Percentiles rank a stretch among this genome's conserved stretches.
Conservation (phyloP, 208 protist genomes). For the Trypanosoma brucei region DNA sequence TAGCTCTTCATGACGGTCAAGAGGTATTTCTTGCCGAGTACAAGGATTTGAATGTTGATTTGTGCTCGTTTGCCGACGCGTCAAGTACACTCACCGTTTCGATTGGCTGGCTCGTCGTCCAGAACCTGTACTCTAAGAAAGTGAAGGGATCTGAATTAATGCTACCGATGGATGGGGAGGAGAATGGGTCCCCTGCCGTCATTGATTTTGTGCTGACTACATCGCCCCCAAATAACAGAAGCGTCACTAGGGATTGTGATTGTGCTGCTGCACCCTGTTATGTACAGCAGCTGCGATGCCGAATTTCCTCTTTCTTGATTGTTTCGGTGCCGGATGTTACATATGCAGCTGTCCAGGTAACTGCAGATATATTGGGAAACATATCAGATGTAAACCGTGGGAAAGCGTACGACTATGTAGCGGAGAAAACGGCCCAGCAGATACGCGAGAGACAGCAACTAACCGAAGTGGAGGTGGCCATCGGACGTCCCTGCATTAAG, state of each 20-base stretch:
- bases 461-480: constrained; percentile 55
- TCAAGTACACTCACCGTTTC: constrained; percentile 31
- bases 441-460: constrained; percentile 27
- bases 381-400: constrained; percentile 64
- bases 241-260: not conserved
- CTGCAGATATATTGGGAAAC: constrained; percentile 44
- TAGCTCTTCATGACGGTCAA: constrained; percentile 33
- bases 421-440: constrained; percentile 21
- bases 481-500: constrained; percentile 50
- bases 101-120: constrained; percentile 46
- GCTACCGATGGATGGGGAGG: constrained; percentile 22
- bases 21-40: constrained; percentile 44
- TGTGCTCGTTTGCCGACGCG: constrained; percentile 31
- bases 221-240: not conserved
- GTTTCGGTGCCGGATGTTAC: constrained; percentile 63
- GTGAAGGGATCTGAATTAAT: constrained; percentile 51
- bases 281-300: constrained; percentile 38
- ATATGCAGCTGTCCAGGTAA: constrained; percentile 29
- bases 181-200: constrained; percentile 1
- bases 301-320: constrained; percentile 44
- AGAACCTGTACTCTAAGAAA: constrained; percentile 30
- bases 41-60: constrained; percentile 20
- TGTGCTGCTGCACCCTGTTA: constrained; percentile 21
- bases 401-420: constrained; percentile 69
- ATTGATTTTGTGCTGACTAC: constrained; percentile 15